Evolutionary conservation across 805 yeast species (phyloP).

Genomic region (Lachancea cidri): DNA sequence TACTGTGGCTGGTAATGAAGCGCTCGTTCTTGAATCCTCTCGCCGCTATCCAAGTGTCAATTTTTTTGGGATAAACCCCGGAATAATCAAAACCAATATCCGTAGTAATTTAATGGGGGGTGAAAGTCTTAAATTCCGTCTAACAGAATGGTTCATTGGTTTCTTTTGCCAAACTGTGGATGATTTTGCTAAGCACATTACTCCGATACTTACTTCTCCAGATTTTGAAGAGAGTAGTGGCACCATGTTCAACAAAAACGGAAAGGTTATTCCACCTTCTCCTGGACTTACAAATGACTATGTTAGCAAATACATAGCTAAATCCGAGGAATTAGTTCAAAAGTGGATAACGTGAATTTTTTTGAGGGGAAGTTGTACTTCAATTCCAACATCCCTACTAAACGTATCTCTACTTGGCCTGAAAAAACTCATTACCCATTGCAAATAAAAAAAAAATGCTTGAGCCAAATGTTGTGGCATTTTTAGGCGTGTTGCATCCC

Average conservation of each 20-base stretch:
- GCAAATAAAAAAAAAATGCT: no score
- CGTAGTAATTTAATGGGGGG: constrained; percentile 33
- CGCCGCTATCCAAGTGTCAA: constrained; percentile 20
- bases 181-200: constrained; percentile 30
- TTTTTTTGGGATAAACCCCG: constrained; percentile 39
- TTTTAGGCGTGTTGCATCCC: no score
- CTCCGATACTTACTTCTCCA: constrained; percentile 30
- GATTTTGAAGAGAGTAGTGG: constrained; percentile 32
- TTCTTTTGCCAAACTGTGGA: constrained; percentile 33
- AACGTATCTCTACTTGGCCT: no score
- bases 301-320: constrained; percentile 24
- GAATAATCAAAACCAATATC: constrained; percentile 34
- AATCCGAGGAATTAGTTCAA: constrained; percentile 19
- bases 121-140: constrained; percentile 20
- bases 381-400: no score
- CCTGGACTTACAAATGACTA: constrained; percentile 29
- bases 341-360: no score
- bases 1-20: constrained; percentile 41
- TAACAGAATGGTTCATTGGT: constrained; percentile 30
- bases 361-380: no score
- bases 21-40: constrained; percentile 27
- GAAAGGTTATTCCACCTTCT: constrained; percentile 22
- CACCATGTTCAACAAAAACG: constrained; percentile 30
- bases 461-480: no score
- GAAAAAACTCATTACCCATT: no score